These are phyloP conservation scores for Tripterygium wilfordii DNA, from an alignment of 177 flowering plant species.

Conservation along the genomic window DNA sequence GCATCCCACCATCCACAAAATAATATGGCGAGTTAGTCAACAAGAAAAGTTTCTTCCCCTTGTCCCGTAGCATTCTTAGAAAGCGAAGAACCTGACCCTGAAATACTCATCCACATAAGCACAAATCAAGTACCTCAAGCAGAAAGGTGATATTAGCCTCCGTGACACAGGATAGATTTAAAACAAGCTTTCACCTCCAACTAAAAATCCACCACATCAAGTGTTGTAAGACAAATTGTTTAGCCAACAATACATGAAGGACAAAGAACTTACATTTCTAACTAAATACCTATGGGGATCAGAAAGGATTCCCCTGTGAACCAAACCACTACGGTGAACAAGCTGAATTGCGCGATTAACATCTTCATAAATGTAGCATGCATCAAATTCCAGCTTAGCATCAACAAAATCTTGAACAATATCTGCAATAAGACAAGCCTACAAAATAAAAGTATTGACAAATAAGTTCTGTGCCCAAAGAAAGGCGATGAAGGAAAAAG, in stretches of 20 bases:
- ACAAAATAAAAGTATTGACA: constrained; percentile 13
- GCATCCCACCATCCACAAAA: constrained; percentile 99
- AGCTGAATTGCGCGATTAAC: constrained; percentile 86
- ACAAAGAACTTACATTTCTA: constrained; percentile 71
- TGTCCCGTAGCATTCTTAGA: constrained; percentile 73
- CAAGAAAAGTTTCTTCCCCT: constrained; percentile 88
- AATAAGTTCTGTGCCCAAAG: no score
- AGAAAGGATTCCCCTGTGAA: constrained; percentile 72
- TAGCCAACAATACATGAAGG: background rate
- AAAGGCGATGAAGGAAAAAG: no score
- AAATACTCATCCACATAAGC: constrained; percentile 11
- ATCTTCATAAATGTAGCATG: constrained; percentile 82
- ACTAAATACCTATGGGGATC: constrained; percentile 78
- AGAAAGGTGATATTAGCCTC: background rate
- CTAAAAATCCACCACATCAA: no score
- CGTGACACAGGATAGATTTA: no score
- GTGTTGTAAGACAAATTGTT: no score
- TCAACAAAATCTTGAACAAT: constrained; percentile 90
- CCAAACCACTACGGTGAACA: constrained; percentile 88
- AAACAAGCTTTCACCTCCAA: no score
- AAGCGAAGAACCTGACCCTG: constrained; percentile 68
- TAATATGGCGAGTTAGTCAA: constrained; percentile 88
- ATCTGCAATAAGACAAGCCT: constrained; percentile 96
- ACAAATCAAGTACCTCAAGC: background rate
- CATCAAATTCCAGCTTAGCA: constrained; percentile 92